Percentiles rank a stretch among this genome's conserved stretches.
phyloP scores from a whole-genome alignment of 352 stramenopile species.

The Halophytophthora polymorphica region DNA sequence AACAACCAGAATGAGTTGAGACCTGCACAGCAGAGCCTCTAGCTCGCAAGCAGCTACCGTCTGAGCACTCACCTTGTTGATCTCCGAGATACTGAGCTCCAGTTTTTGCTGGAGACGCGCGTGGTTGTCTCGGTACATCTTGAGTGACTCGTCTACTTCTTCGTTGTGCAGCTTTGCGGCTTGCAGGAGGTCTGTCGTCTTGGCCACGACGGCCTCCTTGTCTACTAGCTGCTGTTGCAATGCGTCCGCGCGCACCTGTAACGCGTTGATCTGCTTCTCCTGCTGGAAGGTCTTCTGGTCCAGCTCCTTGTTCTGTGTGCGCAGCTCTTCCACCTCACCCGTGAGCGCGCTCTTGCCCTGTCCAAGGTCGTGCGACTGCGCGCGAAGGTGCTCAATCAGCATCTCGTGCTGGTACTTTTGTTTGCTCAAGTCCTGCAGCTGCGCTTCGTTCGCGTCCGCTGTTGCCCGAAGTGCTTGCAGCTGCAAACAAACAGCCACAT shows the following conservation, averaged over 20 bases:
- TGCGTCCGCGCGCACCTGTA: conserved; percentile 64
- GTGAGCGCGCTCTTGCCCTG: conserved; percentile 36
- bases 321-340: conserved; percentile 53
- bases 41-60: neutral
- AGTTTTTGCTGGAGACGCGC: conserved; percentile 83
- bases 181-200: conserved; percentile 70
- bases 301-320: conserved; percentile 74
- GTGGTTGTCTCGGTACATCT: conserved; percentile 87
- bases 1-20: neutral
- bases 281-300: conserved; percentile 78
- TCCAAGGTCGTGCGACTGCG: conserved; percentile 56
- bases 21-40: neutral
- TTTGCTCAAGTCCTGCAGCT: conserved; percentile 60
- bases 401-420: conserved; percentile 79
- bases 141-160: conserved; percentile 82
- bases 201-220: conserved; percentile 72
- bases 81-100: conserved; percentile 86
- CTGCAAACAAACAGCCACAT: conserved; percentile 16
- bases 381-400: conserved; percentile 66
- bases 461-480: conserved; percentile 39
- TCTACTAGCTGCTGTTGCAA: conserved; percentile 76
- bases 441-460: conserved; percentile 44
- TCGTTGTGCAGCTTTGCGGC: conserved; percentile 69
- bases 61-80: conserved; percentile 75
- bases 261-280: conserved; percentile 79